A percentile compares a stretch with the other conserved stretches of the same genome.
These are phyloP conservation scores for Ustilago nuda DNA, from an alignment of 1,284 basidiomycete species.

Conservation along the genomic window DNA sequence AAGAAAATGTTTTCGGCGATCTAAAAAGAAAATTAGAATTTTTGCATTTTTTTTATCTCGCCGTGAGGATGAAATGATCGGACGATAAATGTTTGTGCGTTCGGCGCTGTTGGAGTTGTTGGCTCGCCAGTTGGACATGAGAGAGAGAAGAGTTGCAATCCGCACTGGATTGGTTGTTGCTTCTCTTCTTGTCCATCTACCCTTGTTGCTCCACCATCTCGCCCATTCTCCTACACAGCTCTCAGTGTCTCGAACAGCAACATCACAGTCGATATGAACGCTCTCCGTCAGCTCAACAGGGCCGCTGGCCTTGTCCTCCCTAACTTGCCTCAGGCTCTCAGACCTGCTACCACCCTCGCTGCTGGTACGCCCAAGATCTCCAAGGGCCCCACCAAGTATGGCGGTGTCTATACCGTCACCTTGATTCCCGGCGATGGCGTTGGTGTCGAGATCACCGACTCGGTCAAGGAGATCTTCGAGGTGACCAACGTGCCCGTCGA, in stretches of 20 bases:
- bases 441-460: constrained; percentile 95
- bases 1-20: no score
- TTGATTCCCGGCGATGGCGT: constrained; percentile 72
- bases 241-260: constrained; percentile 27
- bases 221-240: constrained; percentile 25
- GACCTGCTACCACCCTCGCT: constrained; percentile 79
- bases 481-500: constrained; percentile 97
- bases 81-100: neutral
- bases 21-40: no score
- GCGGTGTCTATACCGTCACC: constrained; percentile 77
- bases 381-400: constrained; percentile 89
- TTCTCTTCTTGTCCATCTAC: neutral
- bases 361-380: constrained; percentile 82
- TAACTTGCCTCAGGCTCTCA: constrained; percentile 50
- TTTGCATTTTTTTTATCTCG: neutral
- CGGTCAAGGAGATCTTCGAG: constrained; percentile 99
- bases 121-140: neutral
- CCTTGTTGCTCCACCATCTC: constrained; percentile 19
- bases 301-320: constrained; percentile 51
- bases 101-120: constrained; percentile 6
- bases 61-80: no score
- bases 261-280: constrained; percentile 44
- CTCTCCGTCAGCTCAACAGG: constrained; percentile 52
- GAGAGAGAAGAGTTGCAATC: neutral
- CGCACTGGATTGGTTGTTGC: neutral